A percentile compares a stretch with the other conserved stretches of the same genome.
Evolutionary conservation across 2,329 filamentous ascomycete species (phyloP).

Genomic region (Endocalyx cinctus): DNA sequence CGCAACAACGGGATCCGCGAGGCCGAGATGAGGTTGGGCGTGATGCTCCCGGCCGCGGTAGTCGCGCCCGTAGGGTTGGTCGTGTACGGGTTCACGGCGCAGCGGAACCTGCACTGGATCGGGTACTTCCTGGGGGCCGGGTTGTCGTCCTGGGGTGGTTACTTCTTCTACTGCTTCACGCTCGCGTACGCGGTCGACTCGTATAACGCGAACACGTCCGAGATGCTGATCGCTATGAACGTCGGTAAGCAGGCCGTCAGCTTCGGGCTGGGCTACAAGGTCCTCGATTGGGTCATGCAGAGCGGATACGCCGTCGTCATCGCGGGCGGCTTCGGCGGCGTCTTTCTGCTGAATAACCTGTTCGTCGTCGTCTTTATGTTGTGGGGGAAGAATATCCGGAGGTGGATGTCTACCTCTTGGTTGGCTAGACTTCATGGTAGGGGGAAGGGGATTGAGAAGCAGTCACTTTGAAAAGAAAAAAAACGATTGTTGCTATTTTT

Average conservation of each 20-base stretch:
- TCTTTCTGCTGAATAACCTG: conserved; percentile 47
- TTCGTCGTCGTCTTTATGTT: conserved; percentile 44
- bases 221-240: conserved; percentile 59
- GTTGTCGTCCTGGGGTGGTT: conserved; percentile 44
- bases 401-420: conserved; percentile 40
- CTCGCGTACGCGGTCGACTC: conserved; percentile 58
- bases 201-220: conserved; percentile 54
- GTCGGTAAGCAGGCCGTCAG: conserved; percentile 53
- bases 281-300: conserved; percentile 45
- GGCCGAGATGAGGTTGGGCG: conserved; percentile 37
- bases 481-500: too few species aligned
- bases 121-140: conserved; percentile 45
- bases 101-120: conserved; percentile 37
- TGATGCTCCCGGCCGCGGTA: conserved; percentile 29
- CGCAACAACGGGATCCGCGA: conserved; percentile 37
- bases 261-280: conserved; percentile 46
- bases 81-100: conserved; percentile 33
- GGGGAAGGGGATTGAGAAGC: too few species aligned
- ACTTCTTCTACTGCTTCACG: conserved; percentile 54
- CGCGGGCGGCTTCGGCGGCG: conserved; percentile 41
- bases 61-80: conserved; percentile 30
- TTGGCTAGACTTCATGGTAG: conserved; percentile 39
- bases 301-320: conserved; percentile 49
- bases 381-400: conserved; percentile 45
- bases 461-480: too few species aligned